These are phyloP conservation scores for Pythium aphanidermatum DNA, from an alignment of 352 stramenopile species.

Conservation along the genomic window DNA sequence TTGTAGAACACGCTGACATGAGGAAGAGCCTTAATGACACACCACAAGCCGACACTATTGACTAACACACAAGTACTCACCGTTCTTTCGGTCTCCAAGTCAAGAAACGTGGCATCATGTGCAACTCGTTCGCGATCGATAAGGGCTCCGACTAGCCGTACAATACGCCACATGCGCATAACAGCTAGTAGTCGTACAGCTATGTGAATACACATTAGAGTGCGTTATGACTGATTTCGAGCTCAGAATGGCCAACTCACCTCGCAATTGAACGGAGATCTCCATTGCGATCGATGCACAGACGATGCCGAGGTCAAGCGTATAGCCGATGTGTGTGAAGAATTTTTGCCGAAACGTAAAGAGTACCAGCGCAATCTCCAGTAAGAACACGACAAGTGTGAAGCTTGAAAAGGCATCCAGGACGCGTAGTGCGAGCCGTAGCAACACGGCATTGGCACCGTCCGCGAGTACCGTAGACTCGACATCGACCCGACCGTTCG, in stretches of 20 bases:
- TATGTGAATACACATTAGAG: slow-evolving; percentile 11
- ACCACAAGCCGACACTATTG: neutral
- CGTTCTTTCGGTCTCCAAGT: slow-evolving; percentile 43
- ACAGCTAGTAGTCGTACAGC: slow-evolving; percentile 39
- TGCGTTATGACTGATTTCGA: neutral
- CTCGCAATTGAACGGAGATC: slow-evolving; percentile 46
- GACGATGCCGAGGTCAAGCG: slow-evolving; percentile 39
- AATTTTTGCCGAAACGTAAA: slow-evolving; percentile 41
- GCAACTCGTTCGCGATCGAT: slow-evolving; percentile 37
- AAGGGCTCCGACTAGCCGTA: slow-evolving; percentile 45
- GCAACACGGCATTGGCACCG: neutral
- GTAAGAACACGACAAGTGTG: slow-evolving; percentile 50
- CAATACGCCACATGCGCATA: slow-evolving; percentile 51
- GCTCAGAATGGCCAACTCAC: slow-evolving; percentile 15
- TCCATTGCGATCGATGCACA: slow-evolving; percentile 27
- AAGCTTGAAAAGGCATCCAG: slow-evolving; percentile 56
- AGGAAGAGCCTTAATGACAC: neutral
- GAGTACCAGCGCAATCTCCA: slow-evolving; percentile 42
- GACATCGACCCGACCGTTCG: too few species aligned
- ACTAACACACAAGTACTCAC: too few species aligned
- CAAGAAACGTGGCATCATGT: slow-evolving; percentile 29
- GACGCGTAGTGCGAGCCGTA: slow-evolving; percentile 23
- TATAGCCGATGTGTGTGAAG: slow-evolving; percentile 53
- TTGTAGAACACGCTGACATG: slow-evolving; percentile 30
- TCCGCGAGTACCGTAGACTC: neutral